Percentiles rank a stretch among this genome's conserved stretches.
Evolutionary conservation across 176 grass and related monocot species (phyloP).

Genomic region (Miscanthus lutarioriparius): DNA sequence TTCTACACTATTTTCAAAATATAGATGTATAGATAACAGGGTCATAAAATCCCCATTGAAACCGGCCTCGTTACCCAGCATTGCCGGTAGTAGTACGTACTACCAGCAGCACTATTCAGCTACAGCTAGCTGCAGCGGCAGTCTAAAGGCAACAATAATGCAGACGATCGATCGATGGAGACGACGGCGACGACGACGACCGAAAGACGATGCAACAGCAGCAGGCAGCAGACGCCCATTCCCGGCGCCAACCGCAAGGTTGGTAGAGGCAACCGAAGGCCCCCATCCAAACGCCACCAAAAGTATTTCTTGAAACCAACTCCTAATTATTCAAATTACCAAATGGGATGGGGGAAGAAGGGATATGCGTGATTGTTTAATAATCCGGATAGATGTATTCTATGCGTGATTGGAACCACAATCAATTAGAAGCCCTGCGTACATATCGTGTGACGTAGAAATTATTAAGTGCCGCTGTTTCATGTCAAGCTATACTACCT

Average conservation of each 20-base stretch:
- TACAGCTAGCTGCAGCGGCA: neutral
- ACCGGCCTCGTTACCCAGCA: too few relatives aligned
- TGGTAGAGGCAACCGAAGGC: conserved; percentile 54
- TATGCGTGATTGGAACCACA: conserved; percentile 16
- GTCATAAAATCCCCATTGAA: too few relatives aligned
- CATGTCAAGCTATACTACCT: neutral
- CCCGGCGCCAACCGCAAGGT: conserved; percentile 56
- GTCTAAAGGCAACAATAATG: conserved; percentile 39
- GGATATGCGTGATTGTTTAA: neutral
- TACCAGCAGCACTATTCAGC: conserved; percentile 7
- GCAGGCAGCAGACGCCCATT: conserved; percentile 7
- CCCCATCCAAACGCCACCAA: conserved; percentile 28
- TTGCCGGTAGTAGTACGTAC: too few relatives aligned
- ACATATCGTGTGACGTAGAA: neutral
- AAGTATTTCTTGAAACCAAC: conserved; percentile 55
- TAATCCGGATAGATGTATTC: conserved; percentile 11
- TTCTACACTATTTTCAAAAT: too few relatives aligned
- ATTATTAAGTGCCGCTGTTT: neutral
- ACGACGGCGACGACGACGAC: conserved; percentile 33
- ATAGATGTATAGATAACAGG: too few relatives aligned
- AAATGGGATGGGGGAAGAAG: conserved; percentile 21
- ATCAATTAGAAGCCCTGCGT: neutral
- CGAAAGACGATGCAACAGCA: conserved; percentile 21
- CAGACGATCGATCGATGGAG: conserved; percentile 22
- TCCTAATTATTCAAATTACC: conserved; percentile 56